phyloP scores from a whole-genome alignment of 345 rosid species.

The Laguncularia racemosa region DNA sequence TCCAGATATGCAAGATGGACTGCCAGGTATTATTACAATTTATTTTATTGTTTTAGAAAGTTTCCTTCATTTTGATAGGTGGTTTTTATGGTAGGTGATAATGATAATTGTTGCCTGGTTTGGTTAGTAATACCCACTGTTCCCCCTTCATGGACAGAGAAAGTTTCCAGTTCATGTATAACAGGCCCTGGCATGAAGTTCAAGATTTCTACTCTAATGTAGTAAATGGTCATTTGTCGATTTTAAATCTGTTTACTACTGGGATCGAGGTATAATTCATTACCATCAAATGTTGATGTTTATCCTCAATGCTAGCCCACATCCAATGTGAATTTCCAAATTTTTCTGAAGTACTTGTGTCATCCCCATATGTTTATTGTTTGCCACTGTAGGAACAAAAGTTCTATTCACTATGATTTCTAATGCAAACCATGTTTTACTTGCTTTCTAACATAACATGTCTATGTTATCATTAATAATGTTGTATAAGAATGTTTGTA shows the following conservation, averaged over 20 bases:
- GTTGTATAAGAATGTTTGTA: too few relatives aligned
- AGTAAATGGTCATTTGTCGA: constrained; percentile 36
- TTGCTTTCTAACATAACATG: too few relatives aligned
- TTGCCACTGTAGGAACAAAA: too few relatives aligned
- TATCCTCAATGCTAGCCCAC: too few relatives aligned
- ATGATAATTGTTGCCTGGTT: neutral
- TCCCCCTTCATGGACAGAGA: constrained; percentile 28
- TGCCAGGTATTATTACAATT: constrained; percentile 36
- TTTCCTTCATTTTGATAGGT: neutral
- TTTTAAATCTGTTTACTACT: constrained; percentile 31
- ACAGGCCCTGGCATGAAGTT: constrained; percentile 73
- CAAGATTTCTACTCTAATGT: constrained; percentile 48
- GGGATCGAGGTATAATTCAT: constrained; percentile 25
- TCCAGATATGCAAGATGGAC: constrained; percentile 70
- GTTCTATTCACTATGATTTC: too few relatives aligned
- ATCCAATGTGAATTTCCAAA: too few relatives aligned
- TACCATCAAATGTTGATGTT: too few relatives aligned
- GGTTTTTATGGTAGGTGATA: neutral
- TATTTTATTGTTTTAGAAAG: neutral
- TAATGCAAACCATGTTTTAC: too few relatives aligned
- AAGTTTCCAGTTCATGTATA: constrained; percentile 59
- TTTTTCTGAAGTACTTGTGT: too few relatives aligned
- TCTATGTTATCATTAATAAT: too few relatives aligned
- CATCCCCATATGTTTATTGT: too few relatives aligned
- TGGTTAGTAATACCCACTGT: neutral